Percentiles rank a stretch among this genome's conserved stretches.
These are phyloP conservation scores for Sanguinoderma infundibulare DNA, from an alignment of 1,284 basidiomycete genomes.

Conservation along the genomic window DNA sequence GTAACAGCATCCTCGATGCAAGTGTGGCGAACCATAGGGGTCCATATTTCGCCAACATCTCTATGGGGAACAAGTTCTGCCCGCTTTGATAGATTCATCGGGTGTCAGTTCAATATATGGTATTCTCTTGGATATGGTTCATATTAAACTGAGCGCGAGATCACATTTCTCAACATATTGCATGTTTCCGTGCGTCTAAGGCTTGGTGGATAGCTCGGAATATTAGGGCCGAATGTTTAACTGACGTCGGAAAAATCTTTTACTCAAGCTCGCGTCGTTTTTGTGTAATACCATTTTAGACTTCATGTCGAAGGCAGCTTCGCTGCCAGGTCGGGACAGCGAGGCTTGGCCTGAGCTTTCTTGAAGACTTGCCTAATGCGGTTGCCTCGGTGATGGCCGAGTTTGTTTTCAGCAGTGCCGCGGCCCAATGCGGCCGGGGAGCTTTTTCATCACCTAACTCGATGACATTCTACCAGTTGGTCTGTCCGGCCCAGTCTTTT, in stretches of 20 bases:
- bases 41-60: slow-evolving; percentile 24
- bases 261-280: no score
- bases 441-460: not conserved
- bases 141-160: not conserved
- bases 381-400: not conserved
- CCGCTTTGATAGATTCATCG: slow-evolving; percentile 6
- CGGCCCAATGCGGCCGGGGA: no score
- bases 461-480: no score
- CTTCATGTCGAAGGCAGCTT: not conserved
- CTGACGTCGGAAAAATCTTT: no score
- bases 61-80: slow-evolving; percentile 21
- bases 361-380: slow-evolving; percentile 1
- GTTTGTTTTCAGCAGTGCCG: not conserved
- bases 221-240: no score
- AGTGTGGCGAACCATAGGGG: slow-evolving; percentile 32
- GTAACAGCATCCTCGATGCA: slow-evolving; percentile 25
- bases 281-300: no score
- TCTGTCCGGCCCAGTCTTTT: no score
- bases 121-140: not conserved
- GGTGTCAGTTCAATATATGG: not conserved
- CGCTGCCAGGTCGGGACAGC: not conserved
- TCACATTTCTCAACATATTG: not conserved
- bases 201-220: no score
- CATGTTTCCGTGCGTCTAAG: no score
- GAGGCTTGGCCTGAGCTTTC: not conserved